Evolutionary conservation across 257 asterid species (phyloP).

Genomic region (Datura wrightii): DNA sequence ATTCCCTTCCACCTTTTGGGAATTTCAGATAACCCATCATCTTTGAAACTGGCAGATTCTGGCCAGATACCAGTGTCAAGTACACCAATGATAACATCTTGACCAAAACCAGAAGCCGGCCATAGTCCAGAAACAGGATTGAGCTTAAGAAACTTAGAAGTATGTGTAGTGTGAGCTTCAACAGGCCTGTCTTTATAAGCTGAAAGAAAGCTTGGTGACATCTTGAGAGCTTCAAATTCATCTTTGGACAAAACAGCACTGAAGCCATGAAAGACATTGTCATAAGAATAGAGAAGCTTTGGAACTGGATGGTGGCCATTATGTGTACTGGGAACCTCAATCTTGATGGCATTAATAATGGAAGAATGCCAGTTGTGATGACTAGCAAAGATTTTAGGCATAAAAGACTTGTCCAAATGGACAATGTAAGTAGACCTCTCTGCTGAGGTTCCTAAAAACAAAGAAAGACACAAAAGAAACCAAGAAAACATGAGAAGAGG

Average conservation of each 20-base stretch:
- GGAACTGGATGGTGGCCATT: neutral
- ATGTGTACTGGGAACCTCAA: neutral
- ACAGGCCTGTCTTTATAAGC: slow-evolving; percentile 27
- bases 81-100: slow-evolving; percentile 30
- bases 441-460: neutral
- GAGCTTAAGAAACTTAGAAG: slow-evolving; percentile 36
- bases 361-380: slow-evolving; percentile 35
- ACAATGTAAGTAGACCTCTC: slow-evolving; percentile 39
- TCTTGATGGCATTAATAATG: neutral
- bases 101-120: slow-evolving; percentile 33
- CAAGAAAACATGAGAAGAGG: neutral
- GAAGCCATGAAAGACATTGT: slow-evolving; percentile 34
- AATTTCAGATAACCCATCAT: slow-evolving; percentile 30
- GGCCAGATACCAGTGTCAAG: slow-evolving; percentile 31
- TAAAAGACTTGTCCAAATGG: slow-evolving; percentile 37
- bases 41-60: slow-evolving; percentile 31
- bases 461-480: neutral
- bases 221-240: slow-evolving; percentile 31
- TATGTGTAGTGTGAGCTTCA: slow-evolving; percentile 33
- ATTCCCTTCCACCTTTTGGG: slow-evolving; percentile 41
- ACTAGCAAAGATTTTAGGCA: slow-evolving; percentile 33
- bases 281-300: slow-evolving; percentile 26
- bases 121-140: slow-evolving; percentile 36
- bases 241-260: slow-evolving; percentile 33
- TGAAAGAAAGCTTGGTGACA: slow-evolving; percentile 25